Percentiles rank a stretch among this genome's conserved stretches.
These are phyloP conservation scores for Auriscalpium orientale DNA, from an alignment of 768 basidiomycete species.

Conservation along the genomic window DNA sequence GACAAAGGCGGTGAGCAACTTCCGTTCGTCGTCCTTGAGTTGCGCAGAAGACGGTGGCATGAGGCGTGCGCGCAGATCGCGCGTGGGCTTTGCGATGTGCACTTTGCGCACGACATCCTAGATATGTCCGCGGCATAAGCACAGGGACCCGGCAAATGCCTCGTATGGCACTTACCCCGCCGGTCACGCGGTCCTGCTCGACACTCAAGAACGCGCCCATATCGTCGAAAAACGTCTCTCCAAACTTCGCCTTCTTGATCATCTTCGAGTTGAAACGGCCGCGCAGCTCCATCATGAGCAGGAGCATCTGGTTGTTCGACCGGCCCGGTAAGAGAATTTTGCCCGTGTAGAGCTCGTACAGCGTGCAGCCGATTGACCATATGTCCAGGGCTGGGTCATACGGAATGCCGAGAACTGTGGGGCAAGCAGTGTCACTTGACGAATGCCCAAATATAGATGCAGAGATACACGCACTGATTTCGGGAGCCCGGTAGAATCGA, in stretches of 20 bases:
- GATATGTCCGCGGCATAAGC: slow-evolving; percentile 14
- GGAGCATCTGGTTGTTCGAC: slow-evolving; percentile 95
- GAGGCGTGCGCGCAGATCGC: slow-evolving; percentile 76
- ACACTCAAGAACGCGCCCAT: slow-evolving; percentile 79
- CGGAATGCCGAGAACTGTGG: slow-evolving; percentile 83
- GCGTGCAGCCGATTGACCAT: slow-evolving; percentile 96
- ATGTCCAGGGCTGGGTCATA: slow-evolving; percentile 92
- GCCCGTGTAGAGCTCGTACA: slow-evolving; percentile 93
- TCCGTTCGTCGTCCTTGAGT: slow-evolving; percentile 84
- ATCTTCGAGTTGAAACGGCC: slow-evolving; percentile 89
- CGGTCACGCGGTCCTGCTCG: slow-evolving; percentile 79
- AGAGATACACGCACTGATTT: slow-evolving; percentile 70
- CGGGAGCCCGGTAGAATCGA: slow-evolving; percentile 95
- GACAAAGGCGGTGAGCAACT: slow-evolving; percentile 70
- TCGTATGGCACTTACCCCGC: slow-evolving; percentile 50
- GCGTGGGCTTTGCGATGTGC: slow-evolving; percentile 72
- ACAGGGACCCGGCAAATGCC: neutral
- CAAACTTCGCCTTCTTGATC: slow-evolving; percentile 93
- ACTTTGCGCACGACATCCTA: slow-evolving; percentile 80
- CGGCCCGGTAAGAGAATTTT: slow-evolving; percentile 97
- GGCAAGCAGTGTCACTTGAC: slow-evolving; percentile 8
- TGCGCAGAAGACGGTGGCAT: slow-evolving; percentile 74
- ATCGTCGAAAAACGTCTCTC: slow-evolving; percentile 89
- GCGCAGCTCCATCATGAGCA: slow-evolving; percentile 97
- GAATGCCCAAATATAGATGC: neutral